phyloP scores from a whole-genome alignment of 2,329 filamentous ascomycete genomes.

The Trichoderma sp. region DNA sequence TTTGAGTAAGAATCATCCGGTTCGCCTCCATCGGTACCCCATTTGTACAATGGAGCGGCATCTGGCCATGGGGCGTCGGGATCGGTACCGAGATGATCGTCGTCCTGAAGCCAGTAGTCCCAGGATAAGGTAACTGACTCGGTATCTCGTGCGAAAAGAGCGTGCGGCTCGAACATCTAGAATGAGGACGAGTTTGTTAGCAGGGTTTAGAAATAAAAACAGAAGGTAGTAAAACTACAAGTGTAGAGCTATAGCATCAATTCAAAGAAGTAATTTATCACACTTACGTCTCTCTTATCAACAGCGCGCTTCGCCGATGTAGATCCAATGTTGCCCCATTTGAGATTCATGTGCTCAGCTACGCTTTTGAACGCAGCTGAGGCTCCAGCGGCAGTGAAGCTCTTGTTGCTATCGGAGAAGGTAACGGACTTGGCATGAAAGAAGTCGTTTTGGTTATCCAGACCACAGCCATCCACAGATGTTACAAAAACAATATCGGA shows the following conservation, averaged over 20 bases:
- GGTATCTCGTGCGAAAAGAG: neutral
- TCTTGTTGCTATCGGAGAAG: neutral
- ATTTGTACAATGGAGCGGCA: neutral
- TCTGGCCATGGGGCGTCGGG: neutral
- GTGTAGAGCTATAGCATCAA: neutral
- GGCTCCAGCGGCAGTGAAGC: neutral
- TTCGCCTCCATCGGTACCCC: neutral
- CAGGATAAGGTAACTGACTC: neutral
- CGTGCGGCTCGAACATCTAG: neutral
- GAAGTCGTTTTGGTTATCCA: neutral
- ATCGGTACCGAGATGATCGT: neutral
- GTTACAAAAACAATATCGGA: neutral
- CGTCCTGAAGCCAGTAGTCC: neutral
- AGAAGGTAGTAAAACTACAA: neutral
- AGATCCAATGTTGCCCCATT: neutral
- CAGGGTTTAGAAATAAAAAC: neutral
- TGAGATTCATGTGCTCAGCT: neutral
- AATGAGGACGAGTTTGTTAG: neutral
- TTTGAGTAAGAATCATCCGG: neutral
- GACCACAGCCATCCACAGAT: neutral
- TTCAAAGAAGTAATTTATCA: neutral
- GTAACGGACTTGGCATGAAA: neutral
- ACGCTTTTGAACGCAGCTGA: neutral
- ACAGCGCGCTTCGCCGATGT: neutral
- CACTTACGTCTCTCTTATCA: neutral